Evolutionary conservation across 108 stramenopile species (phyloP).

Genomic region (Cyclotella choctawhatcheeana): DNA sequence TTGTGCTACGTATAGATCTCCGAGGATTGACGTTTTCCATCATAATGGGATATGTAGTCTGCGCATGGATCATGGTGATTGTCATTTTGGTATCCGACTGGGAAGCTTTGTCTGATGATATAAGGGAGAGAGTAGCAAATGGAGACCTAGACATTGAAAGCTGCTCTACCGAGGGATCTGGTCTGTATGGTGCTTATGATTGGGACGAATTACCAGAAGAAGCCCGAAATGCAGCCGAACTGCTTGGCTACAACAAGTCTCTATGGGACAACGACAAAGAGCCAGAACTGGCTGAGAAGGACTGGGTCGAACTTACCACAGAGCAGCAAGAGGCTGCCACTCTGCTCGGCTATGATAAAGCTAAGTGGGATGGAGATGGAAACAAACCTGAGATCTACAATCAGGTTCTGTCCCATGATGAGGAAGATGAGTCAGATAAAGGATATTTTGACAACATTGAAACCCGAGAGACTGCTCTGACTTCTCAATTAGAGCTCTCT

Average conservation of each 20-base stretch:
- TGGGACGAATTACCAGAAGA: constrained; percentile 26
- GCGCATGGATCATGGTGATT: constrained; percentile 15
- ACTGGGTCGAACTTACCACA: constrained; percentile 52
- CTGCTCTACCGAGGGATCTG: constrained; percentile 2
- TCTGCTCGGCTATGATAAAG: constrained; percentile 48
- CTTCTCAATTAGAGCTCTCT: too few species aligned
- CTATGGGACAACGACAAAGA: constrained; percentile 49
- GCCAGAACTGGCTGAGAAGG: constrained; percentile 22
- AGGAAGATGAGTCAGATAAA: not conserved
- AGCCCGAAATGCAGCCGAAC: constrained; percentile 12
- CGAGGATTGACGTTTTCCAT: constrained; percentile 33
- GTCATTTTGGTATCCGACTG: constrained; percentile 25
- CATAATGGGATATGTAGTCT: constrained; percentile 25
- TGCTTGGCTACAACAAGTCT: constrained; percentile 43
- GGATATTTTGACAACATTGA: not conserved
- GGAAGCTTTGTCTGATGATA: constrained; percentile 15
- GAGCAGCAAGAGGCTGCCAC: constrained; percentile 50
- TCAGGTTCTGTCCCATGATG: not conserved
- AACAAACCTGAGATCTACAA: not conserved
- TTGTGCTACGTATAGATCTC: constrained; percentile 16
- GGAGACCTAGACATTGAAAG: constrained; percentile 16
- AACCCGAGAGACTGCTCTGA: constrained; percentile 9
- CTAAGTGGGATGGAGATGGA: constrained; percentile 38
- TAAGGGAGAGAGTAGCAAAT: constrained; percentile 28
- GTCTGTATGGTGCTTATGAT: constrained; percentile 1